Base-by-base conservation (phyloP, 805 yeast species). In the Diddensiella transvaalensis region DNA sequence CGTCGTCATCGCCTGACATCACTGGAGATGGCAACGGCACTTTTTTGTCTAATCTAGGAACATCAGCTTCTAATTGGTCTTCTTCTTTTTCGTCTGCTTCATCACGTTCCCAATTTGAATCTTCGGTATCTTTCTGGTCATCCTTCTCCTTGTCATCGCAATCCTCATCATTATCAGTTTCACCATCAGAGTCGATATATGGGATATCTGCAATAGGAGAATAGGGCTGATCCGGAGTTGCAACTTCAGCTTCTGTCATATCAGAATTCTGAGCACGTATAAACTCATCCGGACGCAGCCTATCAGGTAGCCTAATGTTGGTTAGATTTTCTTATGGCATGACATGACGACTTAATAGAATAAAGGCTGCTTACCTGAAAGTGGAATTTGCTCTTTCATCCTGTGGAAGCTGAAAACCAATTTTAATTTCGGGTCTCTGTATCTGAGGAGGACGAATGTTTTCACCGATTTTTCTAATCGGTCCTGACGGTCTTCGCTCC, bases 61-160 rank as follows among this genome's bases (percentile, higher is more conserved):
- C n/a, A n/a, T 39, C 36, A 6, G 13, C 13, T 5, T 8, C 13
- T 39, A 13, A 22, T 19, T 39, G 17, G 6, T 39, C 29, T 17
- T 39, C 42, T 18, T 39, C 42, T 8, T 21, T 26, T 39, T 19
- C 42, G 11, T 21, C 29, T 39, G 13, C 46, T 19, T 42, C 46
- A 4, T 42, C 46, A 10, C 32, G 23, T 13, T 30, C 40, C 10
- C 13, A 39, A 10, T 42, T 40, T 18, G 17, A 39, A 15, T 10
- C 11, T n/a, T 40, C 44, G n/a, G n/a, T n/a, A n/a, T n/a, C n/a
- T n/a, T 35, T 15, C 17, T 35, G 18, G 8, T 35, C 38, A 18
- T 15, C 8, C 8, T 35, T 17, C 8, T 35, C 15, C 38, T 35
- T 15, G 5, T 22, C 44, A n/a, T 8, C 42, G 13, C 8, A 23